These are phyloP conservation scores for Hypomyces rosellus DNA, from an alignment of 2,329 filamentous ascomycete genomes.

Conservation along the genomic window DNA sequence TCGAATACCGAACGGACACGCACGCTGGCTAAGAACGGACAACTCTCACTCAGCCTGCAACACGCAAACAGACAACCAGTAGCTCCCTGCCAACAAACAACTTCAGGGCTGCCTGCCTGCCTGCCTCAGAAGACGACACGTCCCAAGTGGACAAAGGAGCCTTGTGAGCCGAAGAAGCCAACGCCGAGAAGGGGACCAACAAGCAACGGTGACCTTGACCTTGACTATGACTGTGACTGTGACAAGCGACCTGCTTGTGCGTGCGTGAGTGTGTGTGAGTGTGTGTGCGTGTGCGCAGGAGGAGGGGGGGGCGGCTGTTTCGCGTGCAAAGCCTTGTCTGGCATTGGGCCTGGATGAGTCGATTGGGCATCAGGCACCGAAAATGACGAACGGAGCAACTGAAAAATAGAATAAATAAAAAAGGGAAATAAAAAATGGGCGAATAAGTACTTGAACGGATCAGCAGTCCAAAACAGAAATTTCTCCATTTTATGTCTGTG, in stretches of 20 bases:
- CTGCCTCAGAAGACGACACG: background rate
- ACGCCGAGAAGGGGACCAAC: too few species aligned
- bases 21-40: too few species aligned
- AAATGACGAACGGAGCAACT: slow-evolving; percentile 7
- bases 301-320: background rate
- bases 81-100: background rate
- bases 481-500: too few species aligned
- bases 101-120: background rate
- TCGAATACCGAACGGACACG: background rate
- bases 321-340: background rate
- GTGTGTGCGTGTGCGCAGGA: background rate
- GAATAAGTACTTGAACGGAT: too few species aligned
- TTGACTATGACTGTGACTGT: too few species aligned
- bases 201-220: too few species aligned
- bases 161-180: background rate
- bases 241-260: too few species aligned
- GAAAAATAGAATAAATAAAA: background rate
- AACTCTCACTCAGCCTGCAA: background rate
- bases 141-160: background rate
- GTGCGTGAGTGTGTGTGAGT: too few species aligned
- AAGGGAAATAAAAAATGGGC: too few species aligned
- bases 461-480: too few species aligned
- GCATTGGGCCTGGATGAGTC: slow-evolving; percentile 5
- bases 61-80: background rate
- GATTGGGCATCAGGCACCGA: slow-evolving; percentile 12